Conservation (phyloP, 2,329 filamentous ascomycete genomes). For the Sarocladium oryzae region DNA sequence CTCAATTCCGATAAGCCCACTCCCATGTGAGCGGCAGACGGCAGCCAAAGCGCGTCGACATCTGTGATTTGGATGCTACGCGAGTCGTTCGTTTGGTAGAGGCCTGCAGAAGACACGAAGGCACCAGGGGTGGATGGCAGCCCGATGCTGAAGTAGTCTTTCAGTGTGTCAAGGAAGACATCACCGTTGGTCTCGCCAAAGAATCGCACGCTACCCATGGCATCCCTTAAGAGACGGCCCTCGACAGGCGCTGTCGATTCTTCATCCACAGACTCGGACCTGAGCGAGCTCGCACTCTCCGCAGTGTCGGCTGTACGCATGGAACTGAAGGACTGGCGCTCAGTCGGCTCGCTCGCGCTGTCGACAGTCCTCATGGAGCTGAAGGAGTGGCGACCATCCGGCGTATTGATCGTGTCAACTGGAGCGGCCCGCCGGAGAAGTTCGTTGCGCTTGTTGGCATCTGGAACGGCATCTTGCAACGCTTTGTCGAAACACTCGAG, state of each 20-base stretch:
- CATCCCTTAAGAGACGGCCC: slow-evolving; percentile 38
- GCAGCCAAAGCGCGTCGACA: slow-evolving; percentile 34
- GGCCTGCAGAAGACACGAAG: slow-evolving; percentile 36
- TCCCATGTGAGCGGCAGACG: slow-evolving; percentile 28
- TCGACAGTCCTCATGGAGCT: slow-evolving; percentile 12
- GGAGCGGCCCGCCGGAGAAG: slow-evolving; percentile 18
- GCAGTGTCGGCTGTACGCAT: slow-evolving; percentile 10
- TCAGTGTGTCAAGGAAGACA: slow-evolving; percentile 42
- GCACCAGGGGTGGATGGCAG: not conserved
- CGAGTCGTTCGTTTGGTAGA: slow-evolving; percentile 42
- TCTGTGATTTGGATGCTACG: slow-evolving; percentile 29
- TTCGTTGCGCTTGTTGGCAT: slow-evolving; percentile 27
- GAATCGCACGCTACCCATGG: slow-evolving; percentile 37
- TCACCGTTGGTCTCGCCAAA: slow-evolving; percentile 44
- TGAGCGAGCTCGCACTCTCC: slow-evolving; percentile 1
- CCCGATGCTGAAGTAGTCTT: slow-evolving; percentile 37
- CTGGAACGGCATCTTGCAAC: slow-evolving; percentile 30
- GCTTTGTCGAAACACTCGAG: slow-evolving; percentile 34
- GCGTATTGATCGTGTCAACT: not conserved
- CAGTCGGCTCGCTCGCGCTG: not conserved
- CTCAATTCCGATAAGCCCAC: slow-evolving; percentile 34
- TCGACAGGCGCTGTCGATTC: slow-evolving; percentile 13
- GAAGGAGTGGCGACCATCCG: not conserved
- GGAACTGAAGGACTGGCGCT: slow-evolving; percentile 10
- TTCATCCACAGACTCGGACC: not conserved